Evolutionary conservation across 2,329 filamentous ascomycete genomes (phyloP).

Genomic region (Fonsecaea multimorphosa): DNA sequence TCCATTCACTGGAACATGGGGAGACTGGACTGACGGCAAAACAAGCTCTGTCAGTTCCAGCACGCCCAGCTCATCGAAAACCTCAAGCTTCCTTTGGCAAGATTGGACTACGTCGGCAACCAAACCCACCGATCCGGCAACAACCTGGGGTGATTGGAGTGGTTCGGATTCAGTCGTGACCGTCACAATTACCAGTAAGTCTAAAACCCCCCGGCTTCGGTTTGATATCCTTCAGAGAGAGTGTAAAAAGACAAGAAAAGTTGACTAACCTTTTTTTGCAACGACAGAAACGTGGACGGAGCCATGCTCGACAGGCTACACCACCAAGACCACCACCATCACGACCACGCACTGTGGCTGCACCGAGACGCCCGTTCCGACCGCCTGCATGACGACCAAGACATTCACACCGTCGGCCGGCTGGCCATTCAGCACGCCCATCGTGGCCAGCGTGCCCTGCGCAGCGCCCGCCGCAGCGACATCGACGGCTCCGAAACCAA

Average conservation of each 20-base stretch:
- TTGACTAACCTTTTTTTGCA: neutral
- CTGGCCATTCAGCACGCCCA: conserved; percentile 23
- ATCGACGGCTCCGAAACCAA: conserved; percentile 1
- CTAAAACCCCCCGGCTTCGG: neutral
- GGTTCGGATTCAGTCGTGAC: conserved; percentile 9
- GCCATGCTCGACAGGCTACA: conserved; percentile 25
- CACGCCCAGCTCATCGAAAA: neutral
- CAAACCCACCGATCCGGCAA: neutral
- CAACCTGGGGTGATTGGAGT: conserved; percentile 17
- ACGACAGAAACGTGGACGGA: conserved; percentile 20
- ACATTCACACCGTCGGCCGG: conserved; percentile 24
- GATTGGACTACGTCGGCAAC: conserved; percentile 4
- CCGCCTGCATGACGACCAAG: conserved; percentile 20
- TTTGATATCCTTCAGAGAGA: no score
- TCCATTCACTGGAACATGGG: conserved; percentile 8
- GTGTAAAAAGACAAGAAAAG: neutral
- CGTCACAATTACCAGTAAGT: neutral
- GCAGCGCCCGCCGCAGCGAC: neutral
- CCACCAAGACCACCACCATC: conserved; percentile 26
- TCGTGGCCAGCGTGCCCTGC: conserved; percentile 14
- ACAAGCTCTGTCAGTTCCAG: neutral
- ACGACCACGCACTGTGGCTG: conserved; percentile 27
- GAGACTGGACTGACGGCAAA: conserved; percentile 11
- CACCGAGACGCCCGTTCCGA: conserved; percentile 28
- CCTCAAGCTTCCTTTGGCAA: neutral